These are phyloP conservation scores for Tricholoma matsutake DNA, from an alignment of 768 basidiomycete genomes.

Conservation along the genomic window DNA sequence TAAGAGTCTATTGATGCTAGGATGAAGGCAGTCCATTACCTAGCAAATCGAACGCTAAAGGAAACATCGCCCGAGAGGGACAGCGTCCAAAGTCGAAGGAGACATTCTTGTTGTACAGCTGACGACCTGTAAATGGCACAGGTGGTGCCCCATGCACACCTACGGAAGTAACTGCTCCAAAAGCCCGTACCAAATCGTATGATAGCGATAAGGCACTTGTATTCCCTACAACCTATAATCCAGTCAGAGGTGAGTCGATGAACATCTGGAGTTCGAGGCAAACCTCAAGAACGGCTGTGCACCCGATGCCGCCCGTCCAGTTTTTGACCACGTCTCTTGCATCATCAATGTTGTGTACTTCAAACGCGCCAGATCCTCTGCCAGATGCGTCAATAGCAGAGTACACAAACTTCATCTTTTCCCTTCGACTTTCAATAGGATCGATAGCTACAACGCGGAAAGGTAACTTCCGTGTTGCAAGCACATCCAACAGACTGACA, in stretches of 20 bases:
- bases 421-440: conserved; percentile 50
- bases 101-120: conserved; percentile 75
- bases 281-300: conserved; percentile 68
- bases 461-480: conserved; percentile 41
- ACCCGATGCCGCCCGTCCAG: conserved; percentile 59
- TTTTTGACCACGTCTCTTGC: conserved; percentile 45
- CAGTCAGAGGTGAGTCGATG: neutral
- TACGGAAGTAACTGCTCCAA: conserved; percentile 73
- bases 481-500: conserved; percentile 60
- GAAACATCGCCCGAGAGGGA: conserved; percentile 76
- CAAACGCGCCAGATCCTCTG: conserved; percentile 47
- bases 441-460: conserved; percentile 67
- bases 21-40: conserved; percentile 24
- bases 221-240: conserved; percentile 65
- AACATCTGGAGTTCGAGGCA: conserved; percentile 6
- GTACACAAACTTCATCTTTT: conserved; percentile 60
- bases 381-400: conserved; percentile 42
- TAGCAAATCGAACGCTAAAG: conserved; percentile 64
- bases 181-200: conserved; percentile 69
- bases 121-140: conserved; percentile 53
- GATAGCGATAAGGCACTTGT: conserved; percentile 59
- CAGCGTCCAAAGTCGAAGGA: conserved; percentile 81
- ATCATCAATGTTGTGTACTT: conserved; percentile 48
- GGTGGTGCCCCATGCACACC: conserved; percentile 60
- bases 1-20: neutral